These are phyloP conservation scores for Glebionis coronaria DNA, from an alignment of 129 eudicot species.

Conservation along the genomic window DNA sequence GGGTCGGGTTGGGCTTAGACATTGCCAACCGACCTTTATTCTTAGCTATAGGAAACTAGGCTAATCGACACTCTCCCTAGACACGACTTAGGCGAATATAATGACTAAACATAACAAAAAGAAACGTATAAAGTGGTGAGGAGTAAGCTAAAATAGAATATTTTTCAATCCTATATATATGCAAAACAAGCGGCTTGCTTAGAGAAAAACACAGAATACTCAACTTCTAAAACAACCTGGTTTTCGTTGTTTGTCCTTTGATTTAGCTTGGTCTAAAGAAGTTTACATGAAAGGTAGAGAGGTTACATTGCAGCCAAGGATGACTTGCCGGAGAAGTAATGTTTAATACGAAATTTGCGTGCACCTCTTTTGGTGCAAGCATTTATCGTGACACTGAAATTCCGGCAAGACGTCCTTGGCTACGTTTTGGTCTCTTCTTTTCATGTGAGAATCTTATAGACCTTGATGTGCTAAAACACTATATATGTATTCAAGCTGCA, in stretches of 20 bases:
- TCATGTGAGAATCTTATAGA: neutral
- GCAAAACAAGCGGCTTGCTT: neutral
- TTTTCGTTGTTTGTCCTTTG: neutral
- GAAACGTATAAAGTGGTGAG: neutral
- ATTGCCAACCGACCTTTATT: no score
- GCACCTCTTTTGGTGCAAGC: neutral
- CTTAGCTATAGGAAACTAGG: no score
- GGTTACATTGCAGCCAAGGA: slow-evolving; percentile 9
- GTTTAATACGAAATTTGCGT: neutral
- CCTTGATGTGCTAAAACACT: neutral
- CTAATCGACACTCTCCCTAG: no score
- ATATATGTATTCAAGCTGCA: neutral
- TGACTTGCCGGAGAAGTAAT: slow-evolving; percentile 19
- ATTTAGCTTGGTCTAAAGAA: neutral
- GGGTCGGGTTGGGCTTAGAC: no score
- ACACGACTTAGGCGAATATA: no score
- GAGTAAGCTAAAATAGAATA: neutral
- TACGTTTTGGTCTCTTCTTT: slow-evolving; percentile 7
- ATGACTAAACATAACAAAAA: no score
- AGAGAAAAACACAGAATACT: neutral
- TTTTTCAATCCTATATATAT: neutral
- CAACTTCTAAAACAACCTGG: neutral
- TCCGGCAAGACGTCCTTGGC: slow-evolving; percentile 9
- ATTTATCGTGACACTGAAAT: neutral
- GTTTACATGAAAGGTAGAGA: slow-evolving; percentile 10